Conservation (phyloP, 768 basidiomycete species). For the Hygrophorus pudorinus region DNA sequence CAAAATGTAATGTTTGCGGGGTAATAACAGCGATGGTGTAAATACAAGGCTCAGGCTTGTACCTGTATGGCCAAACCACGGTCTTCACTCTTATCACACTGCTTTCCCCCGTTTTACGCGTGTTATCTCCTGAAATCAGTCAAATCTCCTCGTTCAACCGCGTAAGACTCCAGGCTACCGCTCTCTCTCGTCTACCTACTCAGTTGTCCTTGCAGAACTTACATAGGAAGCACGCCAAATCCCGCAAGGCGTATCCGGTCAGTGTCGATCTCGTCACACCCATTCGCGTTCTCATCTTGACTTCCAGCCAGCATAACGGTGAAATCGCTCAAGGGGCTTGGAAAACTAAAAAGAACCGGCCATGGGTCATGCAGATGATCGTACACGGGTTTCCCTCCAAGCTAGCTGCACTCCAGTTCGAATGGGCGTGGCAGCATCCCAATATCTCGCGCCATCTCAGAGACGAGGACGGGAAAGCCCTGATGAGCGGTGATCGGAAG, state of each 20-base stretch:
- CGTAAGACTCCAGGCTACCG: constrained; percentile 14
- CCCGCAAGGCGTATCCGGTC: constrained; percentile 58
- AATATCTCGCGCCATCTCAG: constrained; percentile 57
- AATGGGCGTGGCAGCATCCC: constrained; percentile 85
- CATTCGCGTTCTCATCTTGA: not conserved
- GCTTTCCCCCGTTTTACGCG: constrained; percentile 62
- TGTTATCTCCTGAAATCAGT: constrained; percentile 73
- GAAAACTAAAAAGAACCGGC: constrained; percentile 50
- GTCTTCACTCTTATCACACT: too few relatives aligned
- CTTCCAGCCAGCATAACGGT: constrained; percentile 68
- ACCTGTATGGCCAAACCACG: too few relatives aligned
- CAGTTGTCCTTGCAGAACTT: constrained; percentile 36
- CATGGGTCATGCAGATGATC: constrained; percentile 83
- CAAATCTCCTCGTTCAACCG: constrained; percentile 37
- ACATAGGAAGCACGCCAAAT: constrained; percentile 66
- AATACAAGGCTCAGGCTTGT: too few relatives aligned
- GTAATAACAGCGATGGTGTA: too few relatives aligned
- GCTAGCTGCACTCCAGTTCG: constrained; percentile 63
- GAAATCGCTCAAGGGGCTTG: constrained; percentile 61
- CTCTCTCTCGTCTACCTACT: not conserved
- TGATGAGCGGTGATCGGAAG: constrained; percentile 25
- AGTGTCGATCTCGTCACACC: constrained; percentile 5
- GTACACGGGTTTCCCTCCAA: constrained; percentile 77
- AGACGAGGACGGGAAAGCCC: constrained; percentile 26
- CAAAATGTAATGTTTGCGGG: too few relatives aligned